Evolutionary conservation across 2,329 filamentous ascomycete species (phyloP).

Genomic region (Lecanicillium sp.): DNA sequence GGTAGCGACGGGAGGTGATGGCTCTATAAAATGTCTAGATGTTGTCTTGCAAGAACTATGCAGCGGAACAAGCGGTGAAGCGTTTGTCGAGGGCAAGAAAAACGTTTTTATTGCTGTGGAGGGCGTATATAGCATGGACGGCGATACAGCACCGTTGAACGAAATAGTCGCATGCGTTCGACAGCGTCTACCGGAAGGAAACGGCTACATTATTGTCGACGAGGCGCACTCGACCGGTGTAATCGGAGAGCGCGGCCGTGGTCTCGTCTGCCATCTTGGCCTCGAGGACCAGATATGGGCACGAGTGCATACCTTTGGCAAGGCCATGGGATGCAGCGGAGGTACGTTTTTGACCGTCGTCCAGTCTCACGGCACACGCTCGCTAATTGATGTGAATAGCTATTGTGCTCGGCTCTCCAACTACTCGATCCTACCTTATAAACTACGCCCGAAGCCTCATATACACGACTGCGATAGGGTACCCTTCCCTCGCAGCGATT

Average conservation of each 20-base stretch:
- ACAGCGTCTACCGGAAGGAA: slow-evolving; percentile 43
- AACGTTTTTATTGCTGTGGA: slow-evolving; percentile 64
- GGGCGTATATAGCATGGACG: slow-evolving; percentile 76
- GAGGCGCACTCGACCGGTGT: slow-evolving; percentile 61
- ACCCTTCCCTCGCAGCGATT: slow-evolving; percentile 51
- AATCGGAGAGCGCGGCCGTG: slow-evolving; percentile 45
- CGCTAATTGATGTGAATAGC: slow-evolving; percentile 12
- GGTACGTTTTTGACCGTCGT: slow-evolving; percentile 36
- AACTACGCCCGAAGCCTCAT: slow-evolving; percentile 71
- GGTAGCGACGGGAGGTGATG: slow-evolving; percentile 16
- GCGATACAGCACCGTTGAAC: slow-evolving; percentile 57
- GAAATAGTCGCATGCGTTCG: slow-evolving; percentile 53
- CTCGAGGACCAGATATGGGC: slow-evolving; percentile 49
- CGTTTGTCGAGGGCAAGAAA: slow-evolving; percentile 24
- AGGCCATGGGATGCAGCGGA: slow-evolving; percentile 60
- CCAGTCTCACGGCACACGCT: no score
- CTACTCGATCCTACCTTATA: slow-evolving; percentile 56
- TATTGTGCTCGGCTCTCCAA: slow-evolving; percentile 53
- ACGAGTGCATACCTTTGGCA: slow-evolving; percentile 58
- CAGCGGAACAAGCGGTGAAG: slow-evolving; percentile 21
- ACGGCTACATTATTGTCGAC: slow-evolving; percentile 57
- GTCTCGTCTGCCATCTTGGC: slow-evolving; percentile 47
- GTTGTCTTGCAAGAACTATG: slow-evolving; percentile 21
- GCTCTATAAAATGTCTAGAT: slow-evolving; percentile 15
- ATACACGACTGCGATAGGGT: slow-evolving; percentile 63